phyloP scores from a whole-genome alignment of 1,284 basidiomycete genomes.

The Ceratobasidium sp. region DNA sequence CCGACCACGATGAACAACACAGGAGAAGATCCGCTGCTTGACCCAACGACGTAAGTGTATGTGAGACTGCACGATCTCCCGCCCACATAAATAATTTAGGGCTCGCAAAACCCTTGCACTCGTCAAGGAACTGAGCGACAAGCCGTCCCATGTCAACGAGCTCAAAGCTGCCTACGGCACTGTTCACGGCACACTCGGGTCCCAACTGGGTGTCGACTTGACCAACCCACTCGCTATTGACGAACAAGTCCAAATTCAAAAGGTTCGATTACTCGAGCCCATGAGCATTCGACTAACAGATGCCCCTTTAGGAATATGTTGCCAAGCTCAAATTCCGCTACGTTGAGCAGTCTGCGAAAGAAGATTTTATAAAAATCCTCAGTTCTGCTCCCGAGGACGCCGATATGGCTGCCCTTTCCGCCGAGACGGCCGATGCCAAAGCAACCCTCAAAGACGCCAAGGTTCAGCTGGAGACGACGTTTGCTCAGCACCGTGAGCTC shows the following conservation, averaged over 20 bases:
- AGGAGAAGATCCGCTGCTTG: slow-evolving; percentile 35
- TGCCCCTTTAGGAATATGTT: slow-evolving; percentile 24
- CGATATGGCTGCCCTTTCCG: slow-evolving; percentile 22
- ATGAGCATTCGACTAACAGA: not conserved
- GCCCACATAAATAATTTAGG: not conserved
- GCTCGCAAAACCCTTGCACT: slow-evolving; percentile 26
- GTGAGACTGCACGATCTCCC: not conserved
- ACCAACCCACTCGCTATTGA: slow-evolving; percentile 29
- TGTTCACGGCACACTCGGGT: slow-evolving; percentile 15
- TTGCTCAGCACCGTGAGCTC: slow-evolving; percentile 23
- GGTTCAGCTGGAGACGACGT: slow-evolving; percentile 22
- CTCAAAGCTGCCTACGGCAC: slow-evolving; percentile 27
- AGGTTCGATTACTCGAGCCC: not conserved
- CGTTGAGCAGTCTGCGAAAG: slow-evolving; percentile 37
- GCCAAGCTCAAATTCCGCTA: slow-evolving; percentile 39
- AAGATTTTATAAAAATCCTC: slow-evolving; percentile 33
- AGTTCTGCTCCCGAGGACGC: slow-evolving; percentile 37
- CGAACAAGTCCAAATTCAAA: slow-evolving; percentile 38
- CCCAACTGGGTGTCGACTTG: slow-evolving; percentile 29
- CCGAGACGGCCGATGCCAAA: slow-evolving; percentile 31
- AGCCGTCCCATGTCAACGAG: slow-evolving; percentile 16
- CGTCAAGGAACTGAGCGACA: slow-evolving; percentile 27
- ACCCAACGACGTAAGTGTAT: slow-evolving; percentile 25
- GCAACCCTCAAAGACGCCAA: slow-evolving; percentile 31
- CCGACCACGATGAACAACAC: slow-evolving; percentile 36